These are phyloP conservation scores for Pythium angustatum DNA, from an alignment of 352 stramenopile genomes.

Conservation along the genomic window DNA sequence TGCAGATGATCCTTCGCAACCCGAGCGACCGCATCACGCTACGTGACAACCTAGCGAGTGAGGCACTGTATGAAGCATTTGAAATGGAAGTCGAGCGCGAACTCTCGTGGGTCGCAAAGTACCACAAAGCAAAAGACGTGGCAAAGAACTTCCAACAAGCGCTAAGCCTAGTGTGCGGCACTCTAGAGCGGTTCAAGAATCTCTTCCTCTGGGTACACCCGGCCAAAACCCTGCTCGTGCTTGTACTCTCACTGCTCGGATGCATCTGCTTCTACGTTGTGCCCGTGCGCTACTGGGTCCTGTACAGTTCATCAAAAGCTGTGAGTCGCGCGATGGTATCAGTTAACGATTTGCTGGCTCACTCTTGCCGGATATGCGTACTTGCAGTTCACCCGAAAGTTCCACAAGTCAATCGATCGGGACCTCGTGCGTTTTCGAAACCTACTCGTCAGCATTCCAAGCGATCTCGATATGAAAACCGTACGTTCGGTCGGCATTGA, in stretches of 20 bases:
- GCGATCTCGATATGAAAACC: slow-evolving; percentile 37
- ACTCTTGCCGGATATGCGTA: background rate
- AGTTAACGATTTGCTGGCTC: no score
- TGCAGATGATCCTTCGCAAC: slow-evolving; percentile 35
- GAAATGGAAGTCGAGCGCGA: slow-evolving; percentile 42
- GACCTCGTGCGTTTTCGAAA: slow-evolving; percentile 37
- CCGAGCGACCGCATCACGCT: slow-evolving; percentile 29
- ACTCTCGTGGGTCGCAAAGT: slow-evolving; percentile 42
- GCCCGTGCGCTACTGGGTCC: slow-evolving; percentile 31
- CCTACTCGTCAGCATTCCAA: slow-evolving; percentile 37
- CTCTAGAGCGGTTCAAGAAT: slow-evolving; percentile 38
- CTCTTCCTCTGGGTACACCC: slow-evolving; percentile 44
- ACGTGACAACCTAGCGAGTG: slow-evolving; percentile 35
- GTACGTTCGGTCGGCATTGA: background rate
- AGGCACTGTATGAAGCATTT: slow-evolving; percentile 36
- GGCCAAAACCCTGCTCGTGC: slow-evolving; percentile 36
- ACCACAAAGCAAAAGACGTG: slow-evolving; percentile 45
- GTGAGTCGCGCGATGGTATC: no score
- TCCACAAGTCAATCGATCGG: slow-evolving; percentile 33
- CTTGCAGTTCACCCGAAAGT: slow-evolving; percentile 37
- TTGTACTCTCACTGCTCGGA: slow-evolving; percentile 9
- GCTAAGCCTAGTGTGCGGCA: slow-evolving; percentile 33
- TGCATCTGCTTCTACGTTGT: slow-evolving; percentile 30
- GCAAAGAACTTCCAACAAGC: slow-evolving; percentile 42
- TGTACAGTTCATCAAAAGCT: slow-evolving; percentile 32